Percentiles rank a stretch among this genome's conserved stretches.
phyloP scores from a whole-genome alignment of 192 early-diverging fungal genomes.

The Backusella australiensis region DNA sequence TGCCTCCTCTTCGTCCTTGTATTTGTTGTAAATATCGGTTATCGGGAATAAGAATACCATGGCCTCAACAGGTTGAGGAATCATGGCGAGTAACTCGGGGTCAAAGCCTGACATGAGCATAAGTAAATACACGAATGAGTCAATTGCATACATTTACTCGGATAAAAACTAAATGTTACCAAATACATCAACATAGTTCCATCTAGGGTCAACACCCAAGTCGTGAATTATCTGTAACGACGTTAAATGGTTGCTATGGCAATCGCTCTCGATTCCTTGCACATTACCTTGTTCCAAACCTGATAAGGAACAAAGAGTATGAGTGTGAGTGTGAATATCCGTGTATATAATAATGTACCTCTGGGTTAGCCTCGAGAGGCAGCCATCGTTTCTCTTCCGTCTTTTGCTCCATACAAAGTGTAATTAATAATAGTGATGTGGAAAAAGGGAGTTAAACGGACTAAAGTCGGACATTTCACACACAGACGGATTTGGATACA shows the following conservation, averaged over 20 bases:
- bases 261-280: background rate
- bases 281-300: slow-evolving; percentile 64
- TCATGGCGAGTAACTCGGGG: slow-evolving; percentile 72
- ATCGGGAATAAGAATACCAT: slow-evolving; percentile 88
- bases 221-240: slow-evolving; percentile 55
- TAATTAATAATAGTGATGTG: background rate
- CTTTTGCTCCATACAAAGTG: slow-evolving; percentile 1
- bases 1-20: slow-evolving; percentile 46
- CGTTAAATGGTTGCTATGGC: background rate
- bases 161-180: slow-evolving; percentile 38
- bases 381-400: slow-evolving; percentile 62
- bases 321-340: background rate
- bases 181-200: slow-evolving; percentile 79
- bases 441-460: background rate
- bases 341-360: slow-evolving; percentile 43
- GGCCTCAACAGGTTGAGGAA: slow-evolving; percentile 81
- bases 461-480: background rate
- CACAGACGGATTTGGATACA: background rate
- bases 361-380: slow-evolving; percentile 88
- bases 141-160: background rate
- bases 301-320: slow-evolving; percentile 17
- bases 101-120: slow-evolving; percentile 63
- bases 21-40: slow-evolving; percentile 57
- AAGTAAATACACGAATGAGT: background rate
- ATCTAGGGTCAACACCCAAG: slow-evolving; percentile 61